Conservation (phyloP, 1,139 yeast species). For the Protomyces macrosporus region DNA sequence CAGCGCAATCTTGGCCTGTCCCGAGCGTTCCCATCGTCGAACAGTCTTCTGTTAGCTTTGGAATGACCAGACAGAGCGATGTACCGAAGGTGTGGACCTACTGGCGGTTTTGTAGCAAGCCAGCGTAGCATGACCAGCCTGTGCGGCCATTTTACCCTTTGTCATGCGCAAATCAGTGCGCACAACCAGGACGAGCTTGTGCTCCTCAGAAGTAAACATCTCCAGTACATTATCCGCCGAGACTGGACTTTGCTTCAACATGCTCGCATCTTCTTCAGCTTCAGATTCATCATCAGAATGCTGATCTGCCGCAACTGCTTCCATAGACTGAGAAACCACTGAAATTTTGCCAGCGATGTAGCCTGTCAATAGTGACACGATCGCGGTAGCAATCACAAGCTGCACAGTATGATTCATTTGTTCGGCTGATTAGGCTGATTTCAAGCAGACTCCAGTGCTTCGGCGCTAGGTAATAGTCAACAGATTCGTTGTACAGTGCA, state of each 20-base stretch:
- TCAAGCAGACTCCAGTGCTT: no score
- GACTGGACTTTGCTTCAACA: not conserved
- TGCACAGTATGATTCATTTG: not conserved
- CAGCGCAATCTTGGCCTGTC: constrained; percentile 93
- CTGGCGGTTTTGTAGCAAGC: constrained; percentile 74
- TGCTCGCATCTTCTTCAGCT: not conserved
- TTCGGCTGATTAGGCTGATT: no score
- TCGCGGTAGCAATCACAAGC: not conserved
- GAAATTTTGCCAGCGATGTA: not conserved
- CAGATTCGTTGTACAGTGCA: no score
- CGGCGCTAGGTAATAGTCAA: no score
- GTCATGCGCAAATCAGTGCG: constrained; percentile 88
- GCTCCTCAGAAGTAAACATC: constrained; percentile 4
- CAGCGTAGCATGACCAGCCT: constrained; percentile 95
- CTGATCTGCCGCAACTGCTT: not conserved
- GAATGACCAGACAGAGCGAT: constrained; percentile 46
- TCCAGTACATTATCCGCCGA: not conserved
- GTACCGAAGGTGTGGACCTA: constrained; percentile 39
- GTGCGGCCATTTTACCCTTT: constrained; percentile 93
- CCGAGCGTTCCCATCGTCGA: constrained; percentile 62
- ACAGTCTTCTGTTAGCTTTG: constrained; percentile 40
- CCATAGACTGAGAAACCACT: not conserved
- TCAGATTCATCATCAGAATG: not conserved
- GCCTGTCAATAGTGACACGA: not conserved
- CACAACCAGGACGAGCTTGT: constrained; percentile 66